Evolutionary conservation across 2,329 filamentous ascomycete genomes (phyloP).

Genomic region (Cladophialophora bantiana): DNA sequence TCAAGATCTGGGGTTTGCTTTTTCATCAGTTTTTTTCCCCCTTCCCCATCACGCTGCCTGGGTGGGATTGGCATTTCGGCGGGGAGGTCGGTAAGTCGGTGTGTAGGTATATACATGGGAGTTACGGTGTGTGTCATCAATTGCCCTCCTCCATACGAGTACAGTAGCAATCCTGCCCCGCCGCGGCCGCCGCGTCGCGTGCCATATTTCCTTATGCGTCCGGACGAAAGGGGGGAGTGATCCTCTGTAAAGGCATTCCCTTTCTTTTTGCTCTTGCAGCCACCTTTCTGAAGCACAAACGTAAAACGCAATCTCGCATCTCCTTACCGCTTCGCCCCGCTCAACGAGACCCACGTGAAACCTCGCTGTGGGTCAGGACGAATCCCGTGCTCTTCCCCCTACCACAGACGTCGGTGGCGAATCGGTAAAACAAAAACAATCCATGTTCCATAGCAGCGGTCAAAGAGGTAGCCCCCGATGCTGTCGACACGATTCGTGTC

Average conservation of each 20-base stretch:
- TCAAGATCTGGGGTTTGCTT: no score
- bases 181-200: not conserved
- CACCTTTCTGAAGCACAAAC: not conserved
- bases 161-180: not conserved
- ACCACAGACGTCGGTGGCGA: not conserved
- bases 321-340: not conserved
- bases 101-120: not conserved
- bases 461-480: not conserved
- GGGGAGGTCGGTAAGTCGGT: not conserved
- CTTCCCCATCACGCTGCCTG: no score
- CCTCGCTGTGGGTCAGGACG: not conserved
- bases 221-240: not conserved
- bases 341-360: not conserved
- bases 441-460: no score
- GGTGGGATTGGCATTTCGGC: no score
- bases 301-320: not conserved
- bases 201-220: not conserved
- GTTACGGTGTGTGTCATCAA: not conserved
- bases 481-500: not conserved
- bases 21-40: no score
- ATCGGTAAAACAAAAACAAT: no score
- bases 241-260: not conserved
- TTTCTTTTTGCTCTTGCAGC: not conserved
- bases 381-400: not conserved
- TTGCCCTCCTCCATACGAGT: not conserved